phyloP scores from a whole-genome alignment of 257 asterid genomes.

The Solanum piurae region DNA sequence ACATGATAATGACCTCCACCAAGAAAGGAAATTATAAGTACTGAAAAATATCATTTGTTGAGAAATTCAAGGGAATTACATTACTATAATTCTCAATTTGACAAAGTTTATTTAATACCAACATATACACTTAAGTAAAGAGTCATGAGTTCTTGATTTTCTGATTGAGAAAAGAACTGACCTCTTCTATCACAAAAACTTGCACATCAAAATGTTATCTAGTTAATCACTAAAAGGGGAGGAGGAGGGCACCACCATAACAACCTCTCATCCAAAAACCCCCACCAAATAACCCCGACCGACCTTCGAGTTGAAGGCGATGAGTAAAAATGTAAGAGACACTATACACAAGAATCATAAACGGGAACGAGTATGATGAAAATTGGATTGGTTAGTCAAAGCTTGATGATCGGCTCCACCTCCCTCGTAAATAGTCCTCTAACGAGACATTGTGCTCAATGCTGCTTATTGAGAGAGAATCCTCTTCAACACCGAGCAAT shows the following conservation, averaged over 20 bases:
- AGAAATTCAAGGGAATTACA: background rate
- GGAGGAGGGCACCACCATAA: conserved; percentile 66
- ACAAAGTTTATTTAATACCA: background rate
- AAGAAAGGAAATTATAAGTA: background rate
- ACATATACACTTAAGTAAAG: background rate
- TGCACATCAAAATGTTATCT: conserved; percentile 10
- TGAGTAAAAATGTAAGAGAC: background rate
- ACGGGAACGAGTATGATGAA: conserved; percentile 2
- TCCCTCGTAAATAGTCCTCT: conserved; percentile 69
- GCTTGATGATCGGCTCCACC: conserved; percentile 93
- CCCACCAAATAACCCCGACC: conserved; percentile 12
- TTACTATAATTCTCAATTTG: background rate
- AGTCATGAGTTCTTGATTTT: conserved; percentile 2
- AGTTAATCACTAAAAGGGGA: conserved; percentile 24
- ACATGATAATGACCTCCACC: background rate
- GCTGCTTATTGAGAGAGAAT: conserved; percentile 71
- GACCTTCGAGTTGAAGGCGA: background rate
- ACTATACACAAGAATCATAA: conserved; percentile 9
- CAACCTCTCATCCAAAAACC: conserved; percentile 76
- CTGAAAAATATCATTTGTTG: background rate
- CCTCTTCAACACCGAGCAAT: conserved; percentile 66
- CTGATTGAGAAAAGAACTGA: conserved; percentile 8
- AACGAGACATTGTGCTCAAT: conserved; percentile 61
- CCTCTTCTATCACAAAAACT: conserved; percentile 3
- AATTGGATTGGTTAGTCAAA: conserved; percentile 39